Evolutionary conservation across 1,139 yeast genomes (phyloP), one percentile per base, ranked within the genome.

Genomic region (Saccharomyces hybrid): DNA sequence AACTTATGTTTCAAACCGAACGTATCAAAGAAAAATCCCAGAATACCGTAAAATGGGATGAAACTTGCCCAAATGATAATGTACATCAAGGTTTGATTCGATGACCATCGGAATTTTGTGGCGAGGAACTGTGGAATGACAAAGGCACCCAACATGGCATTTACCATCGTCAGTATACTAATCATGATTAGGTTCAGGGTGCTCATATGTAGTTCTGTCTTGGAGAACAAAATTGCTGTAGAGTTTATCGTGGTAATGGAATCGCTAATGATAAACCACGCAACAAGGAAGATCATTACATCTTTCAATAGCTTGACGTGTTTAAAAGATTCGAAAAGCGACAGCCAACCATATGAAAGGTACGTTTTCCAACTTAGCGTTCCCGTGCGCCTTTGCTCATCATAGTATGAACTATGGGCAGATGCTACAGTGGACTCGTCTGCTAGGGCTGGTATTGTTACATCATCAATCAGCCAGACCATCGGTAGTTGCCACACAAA

Each of bases 261-360:
- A 62, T 85, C 91, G 14, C 86, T 79, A 3, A 85, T 73, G 51
- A 85, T 76, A 61, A 85, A 84, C 90, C 90, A 85, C 0, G 86
- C 88, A 0, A 79, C 55, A 8, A 85, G 68, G 60, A 82, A 85
- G 9, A 78, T 75, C 14, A 79, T 74, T 27, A 85, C 86, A 61
- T 85, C 89, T 58, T 74, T 76, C 64, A 85, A 70, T 50, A 78
- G 70, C 2, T 78, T 73, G 1, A 85, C 87, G 60, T 80, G 83
- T 48, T 72, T 75, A 26, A 82, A 70, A 0, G 90, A 80, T 19
- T 73, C 70, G 50, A 68, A 71, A 24, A 85, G 66, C 0, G 85
- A 80, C 38, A 63, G 64, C 86, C 88, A 85, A 1, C 90, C 90
- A 58, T 76, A 79, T 4, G 66, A 63, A 44, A 81, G 60, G 57